phyloP scores from a whole-genome alignment of 1,139 yeast genomes.

The Yamadazyma pseudoaaseri region DNA sequence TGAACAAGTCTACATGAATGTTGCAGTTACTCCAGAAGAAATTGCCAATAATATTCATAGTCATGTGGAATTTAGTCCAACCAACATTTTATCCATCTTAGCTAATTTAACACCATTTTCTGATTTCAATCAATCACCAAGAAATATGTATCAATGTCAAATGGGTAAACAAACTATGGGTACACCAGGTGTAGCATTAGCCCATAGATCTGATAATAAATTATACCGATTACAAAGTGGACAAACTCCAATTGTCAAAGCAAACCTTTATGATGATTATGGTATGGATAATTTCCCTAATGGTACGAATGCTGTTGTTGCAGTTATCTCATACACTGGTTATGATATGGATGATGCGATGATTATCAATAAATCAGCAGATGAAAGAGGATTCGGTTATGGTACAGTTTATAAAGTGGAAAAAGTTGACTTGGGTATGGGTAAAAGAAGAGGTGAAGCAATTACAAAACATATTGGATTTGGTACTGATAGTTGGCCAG shows the following conservation, averaged over 20 bases:
- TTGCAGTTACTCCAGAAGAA: conserved; percentile 94
- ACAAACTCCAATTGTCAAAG: conserved; percentile 96
- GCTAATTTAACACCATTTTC: conserved; percentile 98
- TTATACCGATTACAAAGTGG: conserved; percentile 91
- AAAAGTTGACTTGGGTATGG: conserved; percentile 75
- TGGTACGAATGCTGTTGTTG: conserved; percentile 98
- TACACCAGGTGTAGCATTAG: conserved; percentile 95
- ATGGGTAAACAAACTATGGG: conserved; percentile 99
- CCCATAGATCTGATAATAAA: conserved; percentile 92
- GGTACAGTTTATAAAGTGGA: conserved; percentile 97
- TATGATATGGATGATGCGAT: conserved; percentile 99
- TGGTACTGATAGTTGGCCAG: conserved; percentile 91
- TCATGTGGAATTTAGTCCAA: conserved; percentile 94
- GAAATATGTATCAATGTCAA: conserved; percentile 99
- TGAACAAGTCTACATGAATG: conserved; percentile 95
- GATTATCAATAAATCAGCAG: conserved; percentile 96
- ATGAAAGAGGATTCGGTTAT: conserved; percentile 96
- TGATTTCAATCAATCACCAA: conserved; percentile 97
- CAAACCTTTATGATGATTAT: conserved; percentile 88
- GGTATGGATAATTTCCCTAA: conserved; percentile 99
- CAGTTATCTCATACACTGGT: conserved; percentile 97
- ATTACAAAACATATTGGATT: conserved; percentile 93
- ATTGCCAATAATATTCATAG: conserved; percentile 78
- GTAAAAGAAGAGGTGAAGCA: conserved; percentile 91
- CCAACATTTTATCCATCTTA: conserved; percentile 87